phyloP scores from a whole-genome alignment of 495 filamentous ascomycete genomes.

The Neurospora sp. region DNA sequence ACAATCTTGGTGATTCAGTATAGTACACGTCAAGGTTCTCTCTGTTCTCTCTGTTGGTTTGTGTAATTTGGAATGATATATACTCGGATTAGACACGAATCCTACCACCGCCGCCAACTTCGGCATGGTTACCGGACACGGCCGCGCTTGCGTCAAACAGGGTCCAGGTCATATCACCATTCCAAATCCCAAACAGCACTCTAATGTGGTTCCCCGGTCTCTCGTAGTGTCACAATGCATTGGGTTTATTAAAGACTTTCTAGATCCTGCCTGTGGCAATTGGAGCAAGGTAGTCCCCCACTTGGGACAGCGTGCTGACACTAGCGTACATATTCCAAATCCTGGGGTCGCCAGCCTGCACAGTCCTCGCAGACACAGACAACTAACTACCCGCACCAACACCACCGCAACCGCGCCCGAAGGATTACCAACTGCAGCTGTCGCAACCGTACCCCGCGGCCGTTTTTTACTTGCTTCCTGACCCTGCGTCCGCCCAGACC shows the following conservation, averaged over 20 bases:
- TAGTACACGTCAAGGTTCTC: neutral
- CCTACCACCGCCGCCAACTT: neutral
- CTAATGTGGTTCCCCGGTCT: neutral
- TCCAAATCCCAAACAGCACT: neutral
- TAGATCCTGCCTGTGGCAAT: neutral
- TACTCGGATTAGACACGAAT: neutral
- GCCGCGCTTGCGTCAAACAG: neutral
- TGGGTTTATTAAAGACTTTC: neutral
- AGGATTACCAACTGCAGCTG: neutral
- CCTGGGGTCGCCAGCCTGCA: neutral
- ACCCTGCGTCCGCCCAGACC: slow-evolving; percentile 1
- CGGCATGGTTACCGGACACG: neutral
- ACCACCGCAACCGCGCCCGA: neutral
- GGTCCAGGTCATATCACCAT: neutral
- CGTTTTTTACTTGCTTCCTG: neutral
- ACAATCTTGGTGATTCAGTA: neutral
- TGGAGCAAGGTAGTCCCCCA: neutral
- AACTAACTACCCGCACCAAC: slow-evolving; percentile 12
- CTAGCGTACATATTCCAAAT: neutral
- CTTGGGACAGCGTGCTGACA: neutral
- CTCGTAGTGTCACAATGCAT: neutral
- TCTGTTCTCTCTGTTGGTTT: neutral
- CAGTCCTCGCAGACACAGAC: neutral
- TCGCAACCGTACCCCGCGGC: neutral
- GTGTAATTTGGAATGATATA: neutral